Conservation (phyloP, 257 asterid species). For the Misopates orontium region DNA sequence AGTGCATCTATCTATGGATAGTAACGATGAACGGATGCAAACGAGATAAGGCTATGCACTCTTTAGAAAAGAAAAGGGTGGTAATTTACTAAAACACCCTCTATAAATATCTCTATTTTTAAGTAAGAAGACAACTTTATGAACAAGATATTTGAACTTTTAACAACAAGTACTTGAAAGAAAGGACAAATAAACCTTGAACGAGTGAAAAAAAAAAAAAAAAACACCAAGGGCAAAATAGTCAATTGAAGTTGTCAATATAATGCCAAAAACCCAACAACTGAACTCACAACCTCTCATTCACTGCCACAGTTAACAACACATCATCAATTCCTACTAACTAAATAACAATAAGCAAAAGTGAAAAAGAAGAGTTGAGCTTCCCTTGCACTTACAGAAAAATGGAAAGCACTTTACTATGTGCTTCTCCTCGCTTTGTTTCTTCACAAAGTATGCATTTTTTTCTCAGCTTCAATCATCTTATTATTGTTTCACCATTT, state of each 20-base stretch:
- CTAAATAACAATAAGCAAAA: neutral
- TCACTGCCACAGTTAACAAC: constrained; percentile 3
- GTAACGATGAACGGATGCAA: constrained; percentile 9
- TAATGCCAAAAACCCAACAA: too few relatives aligned
- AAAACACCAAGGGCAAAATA: too few relatives aligned
- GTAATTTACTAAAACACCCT: too few relatives aligned
- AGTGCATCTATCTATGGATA: neutral
- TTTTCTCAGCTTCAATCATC: too few relatives aligned
- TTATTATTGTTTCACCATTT: too few relatives aligned
- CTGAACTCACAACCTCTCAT: constrained; percentile 25
- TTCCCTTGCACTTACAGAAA: neutral
- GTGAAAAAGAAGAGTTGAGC: neutral
- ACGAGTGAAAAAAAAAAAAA: neutral
- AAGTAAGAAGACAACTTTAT: too few relatives aligned
- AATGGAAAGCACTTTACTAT: constrained; percentile 57
- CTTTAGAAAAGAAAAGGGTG: too few relatives aligned
- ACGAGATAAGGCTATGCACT: constrained; percentile 17
- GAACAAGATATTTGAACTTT: too few relatives aligned
- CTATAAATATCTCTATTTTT: too few relatives aligned
- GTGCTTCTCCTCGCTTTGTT: constrained; percentile 49
- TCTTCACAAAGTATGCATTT: constrained; percentile 44
- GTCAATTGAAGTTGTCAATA: too few relatives aligned
- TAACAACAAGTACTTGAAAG: too few relatives aligned
- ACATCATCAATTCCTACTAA: neutral
- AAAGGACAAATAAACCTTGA: neutral